Percentiles rank a stretch among this genome's conserved stretches.
Evolutionary conservation across 2,329 filamentous ascomycete species (phyloP).

Genomic region (Trichoderma citrinoviride): DNA sequence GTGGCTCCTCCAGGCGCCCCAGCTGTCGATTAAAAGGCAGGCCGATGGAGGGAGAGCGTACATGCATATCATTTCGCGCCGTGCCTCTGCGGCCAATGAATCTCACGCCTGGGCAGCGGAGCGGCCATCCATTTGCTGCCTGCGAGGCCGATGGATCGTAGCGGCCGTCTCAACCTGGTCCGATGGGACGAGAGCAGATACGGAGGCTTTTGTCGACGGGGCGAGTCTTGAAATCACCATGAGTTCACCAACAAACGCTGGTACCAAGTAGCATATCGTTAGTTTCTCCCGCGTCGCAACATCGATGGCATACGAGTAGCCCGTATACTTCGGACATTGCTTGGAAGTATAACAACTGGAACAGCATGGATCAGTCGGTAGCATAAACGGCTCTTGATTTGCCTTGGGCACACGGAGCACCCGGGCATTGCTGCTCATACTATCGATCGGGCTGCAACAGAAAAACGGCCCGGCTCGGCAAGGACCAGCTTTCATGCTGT

Average conservation of each 20-base stretch:
- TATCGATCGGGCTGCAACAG: conserved; percentile 11
- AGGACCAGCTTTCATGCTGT: background rate
- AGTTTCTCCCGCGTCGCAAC: background rate
- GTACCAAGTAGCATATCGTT: no score
- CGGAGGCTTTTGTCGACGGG: background rate
- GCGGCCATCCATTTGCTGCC: conserved; percentile 17
- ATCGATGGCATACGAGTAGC: no score
- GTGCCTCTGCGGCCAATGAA: conserved; percentile 19
- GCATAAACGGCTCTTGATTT: background rate
- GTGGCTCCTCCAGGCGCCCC: background rate
- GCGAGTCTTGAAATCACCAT: no score
- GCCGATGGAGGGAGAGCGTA: background rate
- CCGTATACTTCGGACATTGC: no score
- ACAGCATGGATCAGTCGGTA: background rate
- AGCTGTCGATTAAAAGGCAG: background rate
- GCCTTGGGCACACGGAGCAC: background rate
- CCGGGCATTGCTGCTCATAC: conserved; percentile 1
- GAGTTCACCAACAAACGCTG: no score
- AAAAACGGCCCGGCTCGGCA: conserved; percentile 19
- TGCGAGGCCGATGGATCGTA: conserved; percentile 9
- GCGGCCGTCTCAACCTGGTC: conserved; percentile 9
- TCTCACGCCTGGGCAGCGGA: conserved; percentile 10
- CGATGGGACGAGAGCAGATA: background rate
- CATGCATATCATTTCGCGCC: conserved; percentile 11
- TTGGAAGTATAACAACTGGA: background rate